phyloP scores from a whole-genome alignment of 2,329 filamentous ascomycete genomes.

The Verticillium klebahnii region DNA sequence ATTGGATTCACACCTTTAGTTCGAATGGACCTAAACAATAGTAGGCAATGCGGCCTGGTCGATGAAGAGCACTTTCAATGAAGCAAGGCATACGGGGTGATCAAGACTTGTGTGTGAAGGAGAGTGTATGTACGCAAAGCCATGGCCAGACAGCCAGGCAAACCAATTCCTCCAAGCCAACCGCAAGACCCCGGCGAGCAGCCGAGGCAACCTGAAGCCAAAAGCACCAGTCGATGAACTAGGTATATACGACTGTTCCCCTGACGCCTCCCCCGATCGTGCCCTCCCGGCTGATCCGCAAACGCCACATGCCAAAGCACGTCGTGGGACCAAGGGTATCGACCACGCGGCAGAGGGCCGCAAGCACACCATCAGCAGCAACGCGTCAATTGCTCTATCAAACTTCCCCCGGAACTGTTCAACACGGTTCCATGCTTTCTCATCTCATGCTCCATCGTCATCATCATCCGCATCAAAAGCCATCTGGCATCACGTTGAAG shows the following conservation, averaged over 20 bases:
- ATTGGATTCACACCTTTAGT: too few species aligned
- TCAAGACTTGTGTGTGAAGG: neutral
- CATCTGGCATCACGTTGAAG: slow-evolving; percentile 14
- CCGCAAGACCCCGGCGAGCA: neutral
- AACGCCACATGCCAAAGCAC: neutral
- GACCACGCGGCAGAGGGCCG: neutral
- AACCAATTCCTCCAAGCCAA: neutral
- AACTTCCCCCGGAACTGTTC: neutral
- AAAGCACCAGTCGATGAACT: neutral
- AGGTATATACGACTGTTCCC: neutral
- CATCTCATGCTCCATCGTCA: neutral
- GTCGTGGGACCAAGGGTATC: neutral
- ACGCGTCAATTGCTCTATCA: neutral
- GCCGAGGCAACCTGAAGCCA: neutral
- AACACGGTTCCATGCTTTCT: neutral
- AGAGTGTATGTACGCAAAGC: neutral
- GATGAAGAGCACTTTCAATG: too few species aligned
- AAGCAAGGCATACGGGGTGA: too few species aligned
- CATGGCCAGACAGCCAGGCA: neutral
- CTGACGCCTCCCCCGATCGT: neutral
- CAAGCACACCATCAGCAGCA: neutral
- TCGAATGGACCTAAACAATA: too few species aligned
- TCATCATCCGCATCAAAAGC: neutral
- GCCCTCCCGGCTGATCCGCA: neutral
- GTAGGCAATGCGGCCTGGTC: too few species aligned